Percentiles rank a stretch among this genome's conserved stretches.
These are phyloP conservation scores for Erysiphe pulchra DNA, from an alignment of 2,329 filamentous ascomycete genomes.

Conservation along the genomic window DNA sequence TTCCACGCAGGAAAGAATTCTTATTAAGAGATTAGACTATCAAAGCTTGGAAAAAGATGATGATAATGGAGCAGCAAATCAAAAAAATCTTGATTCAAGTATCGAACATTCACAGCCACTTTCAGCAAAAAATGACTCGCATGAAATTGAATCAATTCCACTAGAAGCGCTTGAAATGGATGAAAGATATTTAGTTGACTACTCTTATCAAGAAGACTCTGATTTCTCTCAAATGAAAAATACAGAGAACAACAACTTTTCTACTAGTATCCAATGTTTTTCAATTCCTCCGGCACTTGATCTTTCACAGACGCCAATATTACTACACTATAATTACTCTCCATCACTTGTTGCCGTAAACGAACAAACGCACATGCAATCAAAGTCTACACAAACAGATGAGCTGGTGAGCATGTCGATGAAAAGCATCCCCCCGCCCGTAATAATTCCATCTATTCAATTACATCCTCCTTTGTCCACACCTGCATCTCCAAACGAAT, in stretches of 20 bases:
- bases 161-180: too few relatives aligned
- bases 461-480: constrained; percentile 72
- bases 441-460: constrained; percentile 56
- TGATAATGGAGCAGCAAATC: constrained; percentile 10
- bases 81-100: constrained; percentile 40
- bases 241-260: too few relatives aligned
- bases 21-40: constrained; percentile 25
- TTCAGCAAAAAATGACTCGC: constrained; percentile 24
- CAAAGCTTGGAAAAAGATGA: constrained; percentile 25
- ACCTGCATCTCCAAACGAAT: constrained; percentile 52
- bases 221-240: too few relatives aligned
- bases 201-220: too few relatives aligned
- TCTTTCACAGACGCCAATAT: too few relatives aligned
- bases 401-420: constrained; percentile 5
- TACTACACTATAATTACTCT: too few relatives aligned
- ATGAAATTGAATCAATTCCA: too few relatives aligned
- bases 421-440: constrained; percentile 15
- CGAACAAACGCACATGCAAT: constrained; percentile 29
- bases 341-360: neutral
- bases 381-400: constrained; percentile 37
- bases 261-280: too few relatives aligned
- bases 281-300: too few relatives aligned
- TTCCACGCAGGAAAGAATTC: constrained; percentile 24
- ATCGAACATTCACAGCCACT: constrained; percentile 54
- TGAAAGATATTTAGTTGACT: too few relatives aligned